Evolutionary conservation across 768 basidiomycete species (phyloP), one percentile per base, ranked within the genome.

Genomic region (Plicaturopsis crispa): DNA sequence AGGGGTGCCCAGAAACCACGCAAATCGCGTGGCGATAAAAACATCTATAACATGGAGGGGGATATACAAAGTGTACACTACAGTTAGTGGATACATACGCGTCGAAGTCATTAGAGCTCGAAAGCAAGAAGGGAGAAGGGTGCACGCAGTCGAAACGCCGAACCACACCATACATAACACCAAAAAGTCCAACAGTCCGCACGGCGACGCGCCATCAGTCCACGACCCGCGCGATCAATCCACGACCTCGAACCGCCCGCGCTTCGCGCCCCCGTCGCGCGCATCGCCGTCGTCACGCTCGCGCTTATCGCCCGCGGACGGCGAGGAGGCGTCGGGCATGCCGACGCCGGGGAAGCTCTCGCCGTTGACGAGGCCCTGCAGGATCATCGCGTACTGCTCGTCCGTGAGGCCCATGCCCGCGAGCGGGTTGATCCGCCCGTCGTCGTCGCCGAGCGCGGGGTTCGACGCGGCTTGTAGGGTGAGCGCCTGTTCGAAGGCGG

Each of bases 371-470:
- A 91, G 68, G 38, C 75, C 80, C 55, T 80, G 78, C 47, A 93
- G 56, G 40, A 93, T 86, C 44, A 75, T 55, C 39, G 73, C 73
- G 62, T 93, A 96, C 58, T 91, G 86, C 53, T 92, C 87, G 49
- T 93, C 89, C 12, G 81, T 76, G 39, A 93, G 72, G 10, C 90
- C 91, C 78, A 92, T 84, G 13, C 80, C 84, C 12, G 82, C 84
- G 30, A 96, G 69, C 5, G 88, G 87, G 59, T 94, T 91, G 47
- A 87, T 75, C 40, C 76, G 64, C 22, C 67, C 68, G 20, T 81
- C 75, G 37, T 69, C 64, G 40, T 52, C 51, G 44, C 48, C 41
- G 45, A 40, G 4, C 51, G 42, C 0, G 45, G 36, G 3, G 46
- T 35, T 45, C 30, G 4, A 35, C 2, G 55, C 39, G 6, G 66